These are phyloP conservation scores for Picochlorum costavermella DNA, from an alignment of 139 green algal species.

Conservation along the genomic window DNA sequence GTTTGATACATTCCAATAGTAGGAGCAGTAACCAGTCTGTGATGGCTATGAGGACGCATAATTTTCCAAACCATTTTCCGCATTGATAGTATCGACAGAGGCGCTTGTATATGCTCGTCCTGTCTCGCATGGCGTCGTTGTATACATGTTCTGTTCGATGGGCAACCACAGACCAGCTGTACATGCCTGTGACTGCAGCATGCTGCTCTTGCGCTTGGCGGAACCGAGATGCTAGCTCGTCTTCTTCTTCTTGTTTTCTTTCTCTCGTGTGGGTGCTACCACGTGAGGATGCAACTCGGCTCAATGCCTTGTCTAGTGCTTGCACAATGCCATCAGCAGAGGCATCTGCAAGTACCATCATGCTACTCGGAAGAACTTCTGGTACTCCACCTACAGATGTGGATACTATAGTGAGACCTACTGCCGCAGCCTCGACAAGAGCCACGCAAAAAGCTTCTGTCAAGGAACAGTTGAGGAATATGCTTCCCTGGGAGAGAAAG, in stretches of 20 bases:
- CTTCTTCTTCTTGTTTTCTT: not conserved
- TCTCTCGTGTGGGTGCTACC: slow-evolving; percentile 10
- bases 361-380: slow-evolving; percentile 80
- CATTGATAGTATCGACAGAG: slow-evolving; percentile 43
- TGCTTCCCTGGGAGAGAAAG: slow-evolving; percentile 53
- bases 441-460: slow-evolving; percentile 98
- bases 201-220: slow-evolving; percentile 39
- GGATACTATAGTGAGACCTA: slow-evolving; percentile 77
- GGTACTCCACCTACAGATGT: slow-evolving; percentile 91
- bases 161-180: slow-evolving; percentile 82
- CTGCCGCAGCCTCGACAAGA: slow-evolving; percentile 86
- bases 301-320: slow-evolving; percentile 40
- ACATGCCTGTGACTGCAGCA: slow-evolving; percentile 60
- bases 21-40: slow-evolving; percentile 33
- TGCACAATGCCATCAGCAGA: slow-evolving; percentile 46
- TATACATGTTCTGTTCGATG: slow-evolving; percentile 73
- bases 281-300: slow-evolving; percentile 2
- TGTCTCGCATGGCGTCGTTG: slow-evolving; percentile 17
- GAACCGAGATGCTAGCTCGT: not conserved
- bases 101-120: slow-evolving; percentile 35
- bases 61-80: slow-evolving; percentile 53
- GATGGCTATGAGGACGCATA: slow-evolving; percentile 59
- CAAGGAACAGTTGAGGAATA: slow-evolving; percentile 90
- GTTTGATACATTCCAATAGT: slow-evolving; percentile 29
- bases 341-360: slow-evolving; percentile 79